A percentile compares a stretch with the other conserved stretches of the same genome.
Conservation (phyloP, 2,329 filamentous ascomycete species). For the Aureobasidium musti region DNA sequence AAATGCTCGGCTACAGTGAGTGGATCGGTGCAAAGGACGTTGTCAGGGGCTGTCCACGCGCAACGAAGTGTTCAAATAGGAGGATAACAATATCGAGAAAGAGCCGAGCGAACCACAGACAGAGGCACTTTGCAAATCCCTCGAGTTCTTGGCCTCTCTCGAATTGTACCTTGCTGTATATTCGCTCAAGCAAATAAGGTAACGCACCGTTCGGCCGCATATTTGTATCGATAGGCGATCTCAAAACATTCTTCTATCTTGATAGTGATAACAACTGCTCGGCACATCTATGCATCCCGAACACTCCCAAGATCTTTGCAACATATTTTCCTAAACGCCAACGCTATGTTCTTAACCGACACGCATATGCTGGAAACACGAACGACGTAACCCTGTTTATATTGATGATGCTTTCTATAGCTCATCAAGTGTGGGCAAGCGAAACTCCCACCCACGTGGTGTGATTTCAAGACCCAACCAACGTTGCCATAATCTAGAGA, state of each 20-base stretch:
- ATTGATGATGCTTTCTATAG: conserved; percentile 32
- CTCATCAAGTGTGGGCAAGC: conserved; percentile 44
- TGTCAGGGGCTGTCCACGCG: conserved; percentile 11
- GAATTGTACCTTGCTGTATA: not conserved
- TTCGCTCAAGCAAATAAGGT: not conserved
- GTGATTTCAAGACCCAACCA: conserved; percentile 64
- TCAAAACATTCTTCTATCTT: conserved; percentile 8
- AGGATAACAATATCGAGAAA: conserved; percentile 1
- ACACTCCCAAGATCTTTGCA: not conserved
- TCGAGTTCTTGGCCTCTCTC: not conserved
- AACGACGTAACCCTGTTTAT: conserved; percentile 24
- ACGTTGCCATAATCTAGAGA: conserved; percentile 59
- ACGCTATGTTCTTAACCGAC: conserved; percentile 25
- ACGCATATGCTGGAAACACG: conserved; percentile 27
- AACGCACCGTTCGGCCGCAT: conserved; percentile 14
- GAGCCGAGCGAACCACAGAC: conserved; percentile 11
- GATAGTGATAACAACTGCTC: conserved; percentile 22
- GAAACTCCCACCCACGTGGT: conserved; percentile 58
- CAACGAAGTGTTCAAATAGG: not conserved
- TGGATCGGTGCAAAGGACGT: conserved; percentile 2
- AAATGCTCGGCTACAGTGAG: not conserved
- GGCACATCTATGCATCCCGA: conserved; percentile 19
- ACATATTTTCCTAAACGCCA: conserved; percentile 15
- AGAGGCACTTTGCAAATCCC: not conserved
- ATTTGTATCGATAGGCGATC: conserved; percentile 14